Evolutionary conservation across 257 asterid species (phyloP), one percentile per base, ranked within the genome.

Genomic region (Nicotiana obtusifolia): DNA sequence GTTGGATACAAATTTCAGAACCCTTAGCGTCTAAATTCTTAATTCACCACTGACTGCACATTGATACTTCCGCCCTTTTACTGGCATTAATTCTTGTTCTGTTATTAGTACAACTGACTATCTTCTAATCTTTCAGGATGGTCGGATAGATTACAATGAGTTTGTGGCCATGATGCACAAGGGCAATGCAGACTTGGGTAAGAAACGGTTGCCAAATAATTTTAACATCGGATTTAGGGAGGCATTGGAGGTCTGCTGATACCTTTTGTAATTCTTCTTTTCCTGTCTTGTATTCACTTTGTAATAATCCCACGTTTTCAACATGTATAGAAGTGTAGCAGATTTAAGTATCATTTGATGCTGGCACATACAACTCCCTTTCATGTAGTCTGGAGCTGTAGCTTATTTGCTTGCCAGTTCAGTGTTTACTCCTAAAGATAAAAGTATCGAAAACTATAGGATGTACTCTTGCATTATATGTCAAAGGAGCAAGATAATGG

Each of bases 81-180:
- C 41, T 28, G n/a, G 41, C 4, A 8, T 26, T 64, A 28, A 64
- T 65, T 65, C 41, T 15, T 65, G 47, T 30, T 64, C 22, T 30
- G 1, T 49, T 49, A 49, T 49, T 49, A 49, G 5, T 49, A 49
- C 56, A 10, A 11, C 16, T 49, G 54, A 7, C 64, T 4, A 26
- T 68, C 10, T 10, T 28, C 37, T 61, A 14, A 26, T 52, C 69
- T 82, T 78, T 78, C 88, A 89, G 92, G 92, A 87, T 81, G 92
- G 90, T 0, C 86, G 81, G 17, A 90, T 88, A 81, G 93, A 90
- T 78, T 90, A 85, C 65, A 84, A 77, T 16, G 93, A 90, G 84
- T 90, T 90, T 61, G 93, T 84, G 47, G 90, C 90, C 2, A 86
- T 90, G 93, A 90, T 90, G 93, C 89, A 84, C 44, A 87, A 67